Conservation (phyloP, 148 eudicot genomes). For the Polygonum maritimum region DNA sequence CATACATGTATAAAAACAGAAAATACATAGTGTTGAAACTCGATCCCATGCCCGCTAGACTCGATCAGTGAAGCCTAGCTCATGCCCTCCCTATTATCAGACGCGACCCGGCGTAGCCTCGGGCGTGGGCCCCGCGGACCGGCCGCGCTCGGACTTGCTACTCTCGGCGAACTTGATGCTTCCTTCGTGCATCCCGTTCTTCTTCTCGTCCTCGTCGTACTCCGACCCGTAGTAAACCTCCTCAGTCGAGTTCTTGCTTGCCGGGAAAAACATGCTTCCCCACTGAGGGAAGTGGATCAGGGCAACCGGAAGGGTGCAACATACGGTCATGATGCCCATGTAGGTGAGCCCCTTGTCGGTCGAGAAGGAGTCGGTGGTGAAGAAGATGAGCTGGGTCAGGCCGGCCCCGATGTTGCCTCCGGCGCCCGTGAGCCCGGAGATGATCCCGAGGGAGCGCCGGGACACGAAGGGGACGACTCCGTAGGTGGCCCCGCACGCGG, state of each 20-base stretch:
- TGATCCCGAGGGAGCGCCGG: conserved; percentile 34
- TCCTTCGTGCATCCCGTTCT: conserved; percentile 40
- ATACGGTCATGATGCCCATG: conserved; percentile 40
- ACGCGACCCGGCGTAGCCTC: conserved; percentile 13
- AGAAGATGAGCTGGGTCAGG: conserved; percentile 40
- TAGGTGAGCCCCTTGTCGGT: conserved; percentile 24
- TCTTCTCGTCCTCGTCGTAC: conserved; percentile 33
- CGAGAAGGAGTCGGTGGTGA: conserved; percentile 14
- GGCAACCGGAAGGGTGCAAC: conserved; percentile 36
- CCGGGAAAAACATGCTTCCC: conserved; percentile 43
- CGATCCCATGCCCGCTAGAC: no score
- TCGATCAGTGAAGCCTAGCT: no score
- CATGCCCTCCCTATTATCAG: neutral
- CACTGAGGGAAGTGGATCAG: conserved; percentile 49
- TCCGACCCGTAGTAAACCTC: conserved; percentile 34
- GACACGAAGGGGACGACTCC: conserved; percentile 56
- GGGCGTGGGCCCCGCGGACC: conserved; percentile 17
- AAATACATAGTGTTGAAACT: no score
- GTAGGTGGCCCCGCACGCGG: conserved; percentile 49
- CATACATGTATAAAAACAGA: neutral
- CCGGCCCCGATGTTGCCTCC: conserved; percentile 50
- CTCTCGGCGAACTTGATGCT: conserved; percentile 46
- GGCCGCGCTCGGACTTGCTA: conserved; percentile 30
- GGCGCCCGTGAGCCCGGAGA: conserved; percentile 43
- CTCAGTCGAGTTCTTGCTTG: conserved; percentile 21